Conservation (phyloP, 208 protist species). For the Acanthamoeba healyi region DNA sequence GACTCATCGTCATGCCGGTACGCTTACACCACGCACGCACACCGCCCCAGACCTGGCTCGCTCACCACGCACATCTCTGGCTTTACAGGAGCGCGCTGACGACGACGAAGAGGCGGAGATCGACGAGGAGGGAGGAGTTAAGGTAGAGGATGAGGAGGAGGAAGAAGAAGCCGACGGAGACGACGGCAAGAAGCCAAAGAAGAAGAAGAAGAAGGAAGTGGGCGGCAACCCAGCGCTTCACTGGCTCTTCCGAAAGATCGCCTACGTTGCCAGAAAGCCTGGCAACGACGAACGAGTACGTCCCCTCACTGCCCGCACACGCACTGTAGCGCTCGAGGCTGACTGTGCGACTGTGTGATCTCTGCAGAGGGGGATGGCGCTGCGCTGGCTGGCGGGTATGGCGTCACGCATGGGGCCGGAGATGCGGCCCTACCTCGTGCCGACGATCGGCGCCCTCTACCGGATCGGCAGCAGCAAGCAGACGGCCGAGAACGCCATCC, state of each 20-base stretch:
- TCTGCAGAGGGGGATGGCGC: slow-evolving; percentile 32
- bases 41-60: background rate
- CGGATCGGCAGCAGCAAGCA: slow-evolving; percentile 49
- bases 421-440: slow-evolving; percentile 33
- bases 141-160: slow-evolving; percentile 16
- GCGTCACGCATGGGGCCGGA: background rate
- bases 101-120: slow-evolving; percentile 11
- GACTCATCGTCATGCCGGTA: background rate
- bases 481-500: background rate
- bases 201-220: background rate
- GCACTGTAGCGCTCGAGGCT: background rate
- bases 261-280: slow-evolving; percentile 46
- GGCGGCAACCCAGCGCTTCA: slow-evolving; percentile 41
- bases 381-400: slow-evolving; percentile 67
- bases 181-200: background rate
- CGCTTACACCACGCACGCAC: background rate
- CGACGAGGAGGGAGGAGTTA: background rate
- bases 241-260: slow-evolving; percentile 60
- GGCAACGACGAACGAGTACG: slow-evolving; percentile 59
- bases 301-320: background rate
- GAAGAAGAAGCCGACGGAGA: background rate
- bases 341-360: background rate
- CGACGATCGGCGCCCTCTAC: slow-evolving; percentile 53
- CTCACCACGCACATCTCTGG: background rate
- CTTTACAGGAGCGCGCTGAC: background rate